These are phyloP conservation scores for Lodderomyces parapsilosis DNA, from an alignment of 1,139 yeast genomes.

Conservation along the genomic window DNA sequence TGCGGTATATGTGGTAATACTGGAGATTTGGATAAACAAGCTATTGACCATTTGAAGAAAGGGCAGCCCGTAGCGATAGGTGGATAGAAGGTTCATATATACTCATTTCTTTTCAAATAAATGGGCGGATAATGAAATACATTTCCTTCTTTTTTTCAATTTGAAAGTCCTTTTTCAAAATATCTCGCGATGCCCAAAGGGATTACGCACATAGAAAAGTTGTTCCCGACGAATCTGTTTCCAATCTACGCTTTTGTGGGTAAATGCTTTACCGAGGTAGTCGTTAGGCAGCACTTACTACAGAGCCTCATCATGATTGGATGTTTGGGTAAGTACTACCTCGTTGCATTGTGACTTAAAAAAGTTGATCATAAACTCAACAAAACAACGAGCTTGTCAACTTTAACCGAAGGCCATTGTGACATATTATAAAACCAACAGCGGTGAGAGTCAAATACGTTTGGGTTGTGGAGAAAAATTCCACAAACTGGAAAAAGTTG, in stretches of 20 bases:
- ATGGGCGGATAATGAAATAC: too few relatives aligned
- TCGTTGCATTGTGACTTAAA: neutral
- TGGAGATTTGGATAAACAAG: slow-evolving; percentile 33
- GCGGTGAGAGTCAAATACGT: neutral
- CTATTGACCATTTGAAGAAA: slow-evolving; percentile 29
- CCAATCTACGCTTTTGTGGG: neutral
- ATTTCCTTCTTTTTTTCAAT: too few relatives aligned
- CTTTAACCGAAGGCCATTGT: neutral
- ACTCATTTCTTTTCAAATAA: too few relatives aligned
- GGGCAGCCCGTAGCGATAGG: slow-evolving; percentile 48
- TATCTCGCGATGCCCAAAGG: too few relatives aligned
- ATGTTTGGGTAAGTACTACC: neutral
- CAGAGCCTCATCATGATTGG: too few relatives aligned
- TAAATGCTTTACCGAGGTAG: neutral
- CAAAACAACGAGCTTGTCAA: too few relatives aligned
- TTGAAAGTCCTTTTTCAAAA: too few relatives aligned
- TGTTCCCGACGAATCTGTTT: too few relatives aligned
- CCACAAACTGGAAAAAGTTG: neutral
- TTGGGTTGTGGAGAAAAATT: neutral
- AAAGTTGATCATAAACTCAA: neutral
- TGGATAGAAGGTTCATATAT: neutral
- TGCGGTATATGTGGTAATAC: slow-evolving; percentile 47
- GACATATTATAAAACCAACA: neutral
- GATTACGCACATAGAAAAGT: too few relatives aligned
- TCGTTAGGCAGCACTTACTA: neutral